Evolutionary conservation across 257 asterid genomes (phyloP), one percentile per base, ranked within the genome.

Genomic region (Solanum infundibuliforme): DNA sequence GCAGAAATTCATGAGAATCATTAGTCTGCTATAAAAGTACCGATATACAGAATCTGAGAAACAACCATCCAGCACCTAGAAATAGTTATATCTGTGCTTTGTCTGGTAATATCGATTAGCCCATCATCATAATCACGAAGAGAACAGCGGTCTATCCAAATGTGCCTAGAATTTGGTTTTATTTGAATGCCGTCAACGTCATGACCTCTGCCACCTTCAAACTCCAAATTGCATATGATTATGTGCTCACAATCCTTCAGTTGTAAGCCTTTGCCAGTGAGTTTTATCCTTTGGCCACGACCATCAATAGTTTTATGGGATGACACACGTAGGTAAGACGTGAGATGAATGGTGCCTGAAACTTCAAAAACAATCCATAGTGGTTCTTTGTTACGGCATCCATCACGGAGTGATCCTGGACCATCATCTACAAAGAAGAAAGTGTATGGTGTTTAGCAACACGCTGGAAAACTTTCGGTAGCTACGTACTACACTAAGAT

Each of bases 171-270:
- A 71, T 96, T 96, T 11, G 99, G 99, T 89, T 96, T 96, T 62
- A 96, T 96, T 87, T 95, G 99, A 89, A 96, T 95, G 34, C 98
- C 98, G 91, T 96, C 99, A 84, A 96, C 93, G 46, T 96, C 99
- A 75, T 94, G 95, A 75, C 99, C 99, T 81, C 96, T 91, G 72
- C 99, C 99, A 52, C 97, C 98, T 91, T 96, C 97, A 87, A 96
- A 94, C 87, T 92, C 84, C 87, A 96, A 91, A 90, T 95, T 96
- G 93, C 99, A 96, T 88, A 96, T 89, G 69, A 96, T 95, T 83
- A 96, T 92, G 76, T 96, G 96, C 74, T 95, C 97, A 88, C 99
- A 95, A 8, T 94, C 98, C 77, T 95, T 94, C 91, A 96, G 88
- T 89, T 97, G 90, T 88, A 96, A 90, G 46, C 98, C 99, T 91